phyloP scores from a whole-genome alignment of 768 basidiomycete species.

The Naganishia vishniacii region DNA sequence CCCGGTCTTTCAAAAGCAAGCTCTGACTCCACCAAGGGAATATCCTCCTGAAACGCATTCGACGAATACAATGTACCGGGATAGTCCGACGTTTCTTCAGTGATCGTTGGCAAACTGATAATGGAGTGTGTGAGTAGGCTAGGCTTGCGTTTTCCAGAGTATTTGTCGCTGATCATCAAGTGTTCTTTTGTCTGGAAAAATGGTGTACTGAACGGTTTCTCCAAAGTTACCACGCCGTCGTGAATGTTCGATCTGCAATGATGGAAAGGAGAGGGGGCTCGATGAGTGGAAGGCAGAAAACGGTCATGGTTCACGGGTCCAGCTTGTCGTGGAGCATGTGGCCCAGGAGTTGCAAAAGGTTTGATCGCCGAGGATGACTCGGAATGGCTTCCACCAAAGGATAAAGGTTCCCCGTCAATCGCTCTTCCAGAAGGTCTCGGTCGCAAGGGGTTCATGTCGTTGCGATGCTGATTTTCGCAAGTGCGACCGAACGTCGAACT shows the following conservation, averaged over 20 bases:
- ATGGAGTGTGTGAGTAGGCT: neutral
- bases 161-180: neutral
- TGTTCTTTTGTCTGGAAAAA: neutral
- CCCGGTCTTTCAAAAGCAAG: too few relatives aligned
- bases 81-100: neutral
- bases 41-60: neutral
- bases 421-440: too few relatives aligned
- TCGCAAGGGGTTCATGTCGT: too few relatives aligned
- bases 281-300: neutral
- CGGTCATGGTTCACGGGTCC: neutral
- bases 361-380: neutral
- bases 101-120: neutral
- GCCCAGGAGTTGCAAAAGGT: slow-evolving; percentile 6
- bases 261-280: neutral
- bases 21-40: too few relatives aligned
- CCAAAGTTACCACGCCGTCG: too few relatives aligned
- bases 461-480: too few relatives aligned
- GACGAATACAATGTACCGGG: neutral
- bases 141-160: neutral
- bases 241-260: neutral
- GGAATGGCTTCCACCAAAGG: too few relatives aligned
- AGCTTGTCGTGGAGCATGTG: neutral
- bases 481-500: too few relatives aligned
- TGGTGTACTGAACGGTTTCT: slow-evolving; percentile 12
- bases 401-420: too few relatives aligned